These are phyloP conservation scores for Candida michaelii DNA, from an alignment of 805 yeast genomes.

Conservation along the genomic window DNA sequence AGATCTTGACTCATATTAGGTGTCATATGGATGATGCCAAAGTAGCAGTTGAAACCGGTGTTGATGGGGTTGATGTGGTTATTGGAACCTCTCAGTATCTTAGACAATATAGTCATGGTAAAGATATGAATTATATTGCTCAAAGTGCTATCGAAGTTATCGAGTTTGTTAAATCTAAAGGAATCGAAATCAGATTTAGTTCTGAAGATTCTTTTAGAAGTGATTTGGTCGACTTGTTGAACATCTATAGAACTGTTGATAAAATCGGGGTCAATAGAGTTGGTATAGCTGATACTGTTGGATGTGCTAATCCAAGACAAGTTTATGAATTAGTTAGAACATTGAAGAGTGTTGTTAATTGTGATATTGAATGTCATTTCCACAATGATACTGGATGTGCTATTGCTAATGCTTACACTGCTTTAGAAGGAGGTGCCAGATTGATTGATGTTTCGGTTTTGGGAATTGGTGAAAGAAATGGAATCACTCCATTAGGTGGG, in stretches of 20 bases:
- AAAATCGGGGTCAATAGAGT: conserved; percentile 62
- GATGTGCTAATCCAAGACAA: conserved; percentile 65
- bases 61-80: conserved; percentile 61
- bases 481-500: conserved; percentile 62
- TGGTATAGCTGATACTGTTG: conserved; percentile 65
- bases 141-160: conserved; percentile 58
- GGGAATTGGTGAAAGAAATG: conserved; percentile 66
- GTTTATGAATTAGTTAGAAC: conserved; percentile 60
- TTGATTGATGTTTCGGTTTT: conserved; percentile 57
- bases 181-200: conserved; percentile 57
- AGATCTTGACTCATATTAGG: conserved; percentile 58
- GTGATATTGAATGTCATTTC: conserved; percentile 63
- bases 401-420: conserved; percentile 62
- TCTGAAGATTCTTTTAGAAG: conserved; percentile 63
- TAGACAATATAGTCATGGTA: conserved; percentile 59
- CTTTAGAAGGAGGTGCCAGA: conserved; percentile 62
- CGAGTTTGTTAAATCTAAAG: conserved; percentile 60
- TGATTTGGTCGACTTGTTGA: conserved; percentile 57
- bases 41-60: conserved; percentile 62
- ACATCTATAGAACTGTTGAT: conserved; percentile 60
- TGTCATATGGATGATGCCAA: conserved; percentile 64
- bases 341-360: conserved; percentile 53
- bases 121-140: conserved; percentile 60
- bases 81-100: conserved; percentile 60
- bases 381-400: conserved; percentile 67